Percentiles rank a stretch among this genome's conserved stretches.
Evolutionary conservation across 2,329 filamentous ascomycete species (phyloP).

Genomic region (Fusarium sp.): DNA sequence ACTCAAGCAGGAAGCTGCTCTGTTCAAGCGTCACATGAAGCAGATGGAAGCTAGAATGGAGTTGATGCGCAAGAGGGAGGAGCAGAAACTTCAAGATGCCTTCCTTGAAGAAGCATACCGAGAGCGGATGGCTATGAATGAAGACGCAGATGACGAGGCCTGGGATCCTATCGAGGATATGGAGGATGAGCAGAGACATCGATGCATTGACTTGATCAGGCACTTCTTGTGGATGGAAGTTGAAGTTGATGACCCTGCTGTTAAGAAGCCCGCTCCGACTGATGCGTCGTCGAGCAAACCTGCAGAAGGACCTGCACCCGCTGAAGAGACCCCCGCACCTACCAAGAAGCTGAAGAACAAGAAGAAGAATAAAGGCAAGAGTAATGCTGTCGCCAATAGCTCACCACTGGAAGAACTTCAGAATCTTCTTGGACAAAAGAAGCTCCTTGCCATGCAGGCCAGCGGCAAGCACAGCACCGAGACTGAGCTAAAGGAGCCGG

Average conservation of each 20-base stretch:
- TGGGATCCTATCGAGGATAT: slow-evolving; percentile 45
- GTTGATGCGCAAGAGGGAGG: slow-evolving; percentile 34
- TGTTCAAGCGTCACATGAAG: slow-evolving; percentile 42
- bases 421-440: slow-evolving; percentile 14
- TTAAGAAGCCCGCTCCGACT: not conserved
- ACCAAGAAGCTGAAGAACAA: slow-evolving; percentile 21
- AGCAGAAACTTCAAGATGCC: slow-evolving; percentile 41
- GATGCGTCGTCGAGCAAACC: not conserved
- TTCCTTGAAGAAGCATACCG: slow-evolving; percentile 42
- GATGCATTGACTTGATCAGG: slow-evolving; percentile 43
- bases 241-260: not conserved
- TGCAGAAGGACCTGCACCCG: not conserved
- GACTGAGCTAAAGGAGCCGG: slow-evolving; percentile 27
- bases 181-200: slow-evolving; percentile 34
- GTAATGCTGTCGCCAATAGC: not conserved
- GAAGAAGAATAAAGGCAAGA: slow-evolving; percentile 32
- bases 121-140: slow-evolving; percentile 33
- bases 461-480: not conserved
- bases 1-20: slow-evolving; percentile 41
- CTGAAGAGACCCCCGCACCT: not conserved
- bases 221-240: slow-evolving; percentile 43
- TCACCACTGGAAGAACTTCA: not conserved
- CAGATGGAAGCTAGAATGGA: slow-evolving; percentile 35
- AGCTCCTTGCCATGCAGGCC: slow-evolving; percentile 26
- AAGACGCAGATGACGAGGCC: slow-evolving; percentile 28